Percentiles rank a stretch among this genome's conserved stretches.
Conservation (phyloP, 164 flowering plant genomes). For the Macadamia tetraphylla region DNA sequence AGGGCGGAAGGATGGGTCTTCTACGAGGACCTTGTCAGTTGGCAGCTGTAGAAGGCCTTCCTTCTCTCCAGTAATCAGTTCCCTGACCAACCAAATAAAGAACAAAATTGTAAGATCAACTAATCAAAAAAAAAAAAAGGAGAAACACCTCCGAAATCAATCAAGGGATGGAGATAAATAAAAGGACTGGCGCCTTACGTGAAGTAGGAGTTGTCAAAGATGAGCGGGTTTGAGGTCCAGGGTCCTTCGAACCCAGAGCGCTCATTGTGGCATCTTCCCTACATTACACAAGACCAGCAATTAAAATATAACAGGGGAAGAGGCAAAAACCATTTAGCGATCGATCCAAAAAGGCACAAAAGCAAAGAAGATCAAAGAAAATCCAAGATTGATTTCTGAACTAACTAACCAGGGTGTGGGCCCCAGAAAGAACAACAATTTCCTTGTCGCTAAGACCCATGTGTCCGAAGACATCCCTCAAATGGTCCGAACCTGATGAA, state of each 20-base stretch:
- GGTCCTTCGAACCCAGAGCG: slow-evolving; percentile 67
- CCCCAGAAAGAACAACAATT: slow-evolving; percentile 60
- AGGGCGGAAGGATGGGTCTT: slow-evolving; percentile 48
- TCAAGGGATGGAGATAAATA: neutral
- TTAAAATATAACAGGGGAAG: too few species aligned
- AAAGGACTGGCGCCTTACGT: slow-evolving; percentile 19
- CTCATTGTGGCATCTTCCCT: slow-evolving; percentile 68
- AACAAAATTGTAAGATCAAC: too few species aligned
- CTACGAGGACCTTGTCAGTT: slow-evolving; percentile 42
- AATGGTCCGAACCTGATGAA: slow-evolving; percentile 50
- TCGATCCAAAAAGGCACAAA: neutral
- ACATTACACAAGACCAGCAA: neutral
- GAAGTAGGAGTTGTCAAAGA: slow-evolving; percentile 58
- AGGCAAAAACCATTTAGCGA: too few species aligned
- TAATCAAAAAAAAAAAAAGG: too few species aligned
- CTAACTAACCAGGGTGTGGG: slow-evolving; percentile 43
- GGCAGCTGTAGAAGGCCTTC: slow-evolving; percentile 52
- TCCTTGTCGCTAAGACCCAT: slow-evolving; percentile 58
- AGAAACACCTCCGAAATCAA: neutral
- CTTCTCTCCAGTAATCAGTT: slow-evolving; percentile 46
- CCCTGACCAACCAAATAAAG: slow-evolving; percentile 11
- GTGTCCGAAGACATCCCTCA: slow-evolving; percentile 42
- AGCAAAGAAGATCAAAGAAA: neutral
- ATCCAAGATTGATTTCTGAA: neutral
- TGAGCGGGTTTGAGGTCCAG: slow-evolving; percentile 51